A percentile compares a stretch with the other conserved stretches of the same genome.
phyloP scores from a whole-genome alignment of 2,329 filamentous ascomycete species.

The Cadophora luteo-olivacea region DNA sequence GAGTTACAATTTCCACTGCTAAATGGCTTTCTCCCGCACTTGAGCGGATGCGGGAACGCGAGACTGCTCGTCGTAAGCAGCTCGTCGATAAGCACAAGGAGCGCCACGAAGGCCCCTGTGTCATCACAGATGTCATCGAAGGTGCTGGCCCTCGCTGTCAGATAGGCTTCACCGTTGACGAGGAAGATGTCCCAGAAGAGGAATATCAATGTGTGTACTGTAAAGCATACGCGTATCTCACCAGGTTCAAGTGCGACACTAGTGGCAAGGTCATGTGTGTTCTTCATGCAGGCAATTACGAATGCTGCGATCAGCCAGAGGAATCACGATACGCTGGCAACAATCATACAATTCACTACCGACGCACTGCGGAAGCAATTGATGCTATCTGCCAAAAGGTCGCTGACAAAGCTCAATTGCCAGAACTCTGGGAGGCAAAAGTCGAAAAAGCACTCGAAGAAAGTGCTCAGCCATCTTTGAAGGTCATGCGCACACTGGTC shows the following conservation, averaged over 20 bases:
- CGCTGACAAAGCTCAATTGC: constrained; percentile 82
- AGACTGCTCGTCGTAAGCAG: constrained; percentile 69
- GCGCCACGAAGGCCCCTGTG: constrained; percentile 45
- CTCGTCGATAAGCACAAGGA: constrained; percentile 73
- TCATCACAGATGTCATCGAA: constrained; percentile 41
- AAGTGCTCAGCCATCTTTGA: constrained; percentile 83
- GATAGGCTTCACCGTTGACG: constrained; percentile 68
- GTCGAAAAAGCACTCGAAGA: constrained; percentile 85
- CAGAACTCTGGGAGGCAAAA: constrained; percentile 90
- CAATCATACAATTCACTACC: constrained; percentile 78
- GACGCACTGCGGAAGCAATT: constrained; percentile 76
- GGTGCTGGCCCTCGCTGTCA: constrained; percentile 55
- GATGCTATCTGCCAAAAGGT: constrained; percentile 74
- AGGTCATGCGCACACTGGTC: constrained; percentile 81
- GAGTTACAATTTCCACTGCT: constrained; percentile 80
- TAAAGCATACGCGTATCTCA: constrained; percentile 91
- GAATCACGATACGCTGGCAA: constrained; percentile 71
- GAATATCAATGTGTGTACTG: constrained; percentile 92
- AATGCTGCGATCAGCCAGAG: constrained; percentile 78
- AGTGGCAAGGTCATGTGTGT: constrained; percentile 85
- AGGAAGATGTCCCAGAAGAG: constrained; percentile 83
- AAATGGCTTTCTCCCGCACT: constrained; percentile 94
- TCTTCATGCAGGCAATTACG: constrained; percentile 77
- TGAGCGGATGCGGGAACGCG: constrained; percentile 76
- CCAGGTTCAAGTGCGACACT: constrained; percentile 84